These are phyloP conservation scores for Mycena sp. DNA, from an alignment of 1,284 basidiomycete species.

Conservation along the genomic window DNA sequence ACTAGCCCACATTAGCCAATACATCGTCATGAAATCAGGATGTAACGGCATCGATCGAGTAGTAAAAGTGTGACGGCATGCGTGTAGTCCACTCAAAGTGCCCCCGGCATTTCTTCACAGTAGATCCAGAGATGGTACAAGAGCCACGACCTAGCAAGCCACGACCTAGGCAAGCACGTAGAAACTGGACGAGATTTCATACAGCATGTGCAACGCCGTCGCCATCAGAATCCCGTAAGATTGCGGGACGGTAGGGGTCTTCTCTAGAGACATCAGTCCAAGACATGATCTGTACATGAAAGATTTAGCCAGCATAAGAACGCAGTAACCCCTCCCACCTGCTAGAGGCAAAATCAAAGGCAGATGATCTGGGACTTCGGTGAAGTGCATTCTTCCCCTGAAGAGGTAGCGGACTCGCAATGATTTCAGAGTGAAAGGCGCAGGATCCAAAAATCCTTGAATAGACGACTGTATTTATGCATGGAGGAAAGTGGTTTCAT, in stretches of 20 bases:
- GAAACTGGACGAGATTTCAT: neutral
- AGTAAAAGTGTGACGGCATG: neutral
- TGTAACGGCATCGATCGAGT: too few relatives aligned
- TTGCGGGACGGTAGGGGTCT: too few relatives aligned
- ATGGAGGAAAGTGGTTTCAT: slow-evolving; percentile 1
- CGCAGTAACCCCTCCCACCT: slow-evolving; percentile 56
- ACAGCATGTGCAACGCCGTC: neutral
- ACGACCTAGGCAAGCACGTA: neutral
- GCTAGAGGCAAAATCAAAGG: slow-evolving; percentile 81
- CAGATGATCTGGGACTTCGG: slow-evolving; percentile 76
- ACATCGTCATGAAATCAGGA: neutral
- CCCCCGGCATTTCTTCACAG: slow-evolving; percentile 10
- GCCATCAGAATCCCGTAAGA: slow-evolving; percentile 17
- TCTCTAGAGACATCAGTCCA: too few relatives aligned
- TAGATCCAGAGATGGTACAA: neutral
- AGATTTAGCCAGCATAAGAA: slow-evolving; percentile 22
- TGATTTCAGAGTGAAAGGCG: slow-evolving; percentile 71
- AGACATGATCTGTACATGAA: slow-evolving; percentile 38
- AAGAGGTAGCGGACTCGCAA: slow-evolving; percentile 84
- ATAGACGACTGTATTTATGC: slow-evolving; percentile 70
- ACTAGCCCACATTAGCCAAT: too few relatives aligned
- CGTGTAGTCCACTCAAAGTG: slow-evolving; percentile 8
- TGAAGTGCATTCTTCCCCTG: slow-evolving; percentile 77
- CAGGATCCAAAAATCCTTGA: slow-evolving; percentile 82
- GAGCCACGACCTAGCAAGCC: neutral